phyloP scores from a whole-genome alignment of 2,329 filamentous ascomycete genomes.

The Cadophora sp. region DNA sequence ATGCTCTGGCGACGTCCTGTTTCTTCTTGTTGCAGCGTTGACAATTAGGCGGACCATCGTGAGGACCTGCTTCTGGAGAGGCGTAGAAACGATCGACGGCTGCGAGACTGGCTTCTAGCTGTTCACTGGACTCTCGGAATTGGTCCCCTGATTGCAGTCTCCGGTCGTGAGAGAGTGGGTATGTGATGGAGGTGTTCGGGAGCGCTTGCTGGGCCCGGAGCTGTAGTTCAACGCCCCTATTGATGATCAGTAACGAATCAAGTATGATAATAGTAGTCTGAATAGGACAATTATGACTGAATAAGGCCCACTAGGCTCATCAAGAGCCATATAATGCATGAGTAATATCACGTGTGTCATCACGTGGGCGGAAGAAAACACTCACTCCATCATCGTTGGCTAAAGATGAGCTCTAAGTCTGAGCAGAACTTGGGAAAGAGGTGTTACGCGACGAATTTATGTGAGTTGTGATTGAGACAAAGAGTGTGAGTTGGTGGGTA shows the following conservation, averaged over 20 bases:
- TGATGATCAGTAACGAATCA: constrained; percentile 15
- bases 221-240: constrained; percentile 32
- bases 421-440: neutral
- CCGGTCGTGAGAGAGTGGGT: constrained; percentile 39
- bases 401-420: neutral
- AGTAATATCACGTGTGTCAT: constrained; percentile 25
- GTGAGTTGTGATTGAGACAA: constrained; percentile 2
- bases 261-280: no score
- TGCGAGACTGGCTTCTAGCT: constrained; percentile 34
- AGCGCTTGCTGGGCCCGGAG: constrained; percentile 19
- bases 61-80: constrained; percentile 30
- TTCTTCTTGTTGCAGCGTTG: constrained; percentile 36
- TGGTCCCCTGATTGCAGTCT: constrained; percentile 36
- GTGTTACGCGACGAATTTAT: neutral
- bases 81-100: constrained; percentile 32
- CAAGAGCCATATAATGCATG: neutral
- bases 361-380: neutral
- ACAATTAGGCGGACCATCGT: constrained; percentile 38
- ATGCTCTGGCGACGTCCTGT: constrained; percentile 38
- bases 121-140: constrained; percentile 35
- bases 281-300: neutral
- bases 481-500: neutral
- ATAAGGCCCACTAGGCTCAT: neutral
- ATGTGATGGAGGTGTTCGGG: constrained; percentile 4
- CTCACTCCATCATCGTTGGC: constrained; percentile 21